These are phyloP conservation scores for Talaromyces piceae DNA, from an alignment of 2,329 filamentous ascomycete genomes.

Conservation along the genomic window DNA sequence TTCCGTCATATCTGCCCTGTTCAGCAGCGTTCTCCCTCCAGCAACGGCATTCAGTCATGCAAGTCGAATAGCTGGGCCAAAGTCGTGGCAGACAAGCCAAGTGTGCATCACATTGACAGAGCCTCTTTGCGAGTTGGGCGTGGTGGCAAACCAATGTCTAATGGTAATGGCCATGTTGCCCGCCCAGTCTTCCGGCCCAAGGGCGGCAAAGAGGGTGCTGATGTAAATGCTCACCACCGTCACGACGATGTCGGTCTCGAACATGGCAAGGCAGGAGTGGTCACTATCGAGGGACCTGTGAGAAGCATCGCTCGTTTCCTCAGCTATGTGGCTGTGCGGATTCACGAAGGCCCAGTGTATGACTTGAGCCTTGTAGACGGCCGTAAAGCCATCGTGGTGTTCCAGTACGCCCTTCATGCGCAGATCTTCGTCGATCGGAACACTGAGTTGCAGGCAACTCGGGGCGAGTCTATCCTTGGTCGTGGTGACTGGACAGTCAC, in stretches of 20 bases:
- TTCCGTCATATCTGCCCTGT: background rate
- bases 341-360: conserved; percentile 33
- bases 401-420: conserved; percentile 32
- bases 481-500: conserved; percentile 17
- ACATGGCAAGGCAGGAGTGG: conserved; percentile 21
- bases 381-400: conserved; percentile 27
- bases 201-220: background rate
- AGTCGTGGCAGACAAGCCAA: background rate
- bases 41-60: background rate
- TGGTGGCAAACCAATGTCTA: background rate
- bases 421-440: conserved; percentile 27
- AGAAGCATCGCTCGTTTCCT: conserved; percentile 16
- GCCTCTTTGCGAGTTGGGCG: background rate
- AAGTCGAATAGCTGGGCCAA: background rate
- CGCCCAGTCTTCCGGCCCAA: background rate
- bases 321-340: conserved; percentile 26
- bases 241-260: conserved; percentile 11
- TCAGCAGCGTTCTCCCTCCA: background rate
- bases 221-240: background rate
- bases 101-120: background rate
- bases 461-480: conserved; percentile 28
- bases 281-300: conserved; percentile 21
- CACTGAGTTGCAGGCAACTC: conserved; percentile 19
- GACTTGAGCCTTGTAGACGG: conserved; percentile 28
- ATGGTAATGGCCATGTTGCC: background rate